These are phyloP conservation scores for Kregervanrija delftensis DNA, from an alignment of 805 yeast genomes.

Conservation along the genomic window DNA sequence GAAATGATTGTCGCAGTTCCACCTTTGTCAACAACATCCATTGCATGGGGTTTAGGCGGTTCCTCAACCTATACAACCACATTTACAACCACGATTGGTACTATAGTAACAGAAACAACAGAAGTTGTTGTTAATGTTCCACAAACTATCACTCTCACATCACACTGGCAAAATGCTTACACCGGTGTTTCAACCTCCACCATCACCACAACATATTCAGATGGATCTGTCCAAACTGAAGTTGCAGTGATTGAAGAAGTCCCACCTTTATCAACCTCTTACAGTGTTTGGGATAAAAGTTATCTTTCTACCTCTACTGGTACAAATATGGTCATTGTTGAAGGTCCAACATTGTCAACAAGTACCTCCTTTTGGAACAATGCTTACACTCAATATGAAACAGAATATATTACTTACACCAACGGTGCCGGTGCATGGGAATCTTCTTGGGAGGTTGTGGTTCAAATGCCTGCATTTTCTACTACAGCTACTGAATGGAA, in stretches of 20 bases:
- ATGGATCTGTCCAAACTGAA: neutral
- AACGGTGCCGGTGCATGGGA: neutral
- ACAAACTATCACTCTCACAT: neutral
- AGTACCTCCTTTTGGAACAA: neutral
- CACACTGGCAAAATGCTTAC: neutral
- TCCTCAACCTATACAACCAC: neutral
- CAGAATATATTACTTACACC: neutral
- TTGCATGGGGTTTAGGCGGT: neutral
- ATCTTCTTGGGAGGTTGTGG: neutral
- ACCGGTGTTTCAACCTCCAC: neutral
- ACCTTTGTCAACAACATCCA: neutral
- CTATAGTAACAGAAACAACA: neutral
- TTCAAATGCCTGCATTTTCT: neutral
- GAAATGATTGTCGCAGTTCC: conserved; percentile 1
- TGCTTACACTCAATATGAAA: neutral
- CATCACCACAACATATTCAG: neutral
- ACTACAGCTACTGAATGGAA: conserved; percentile 1
- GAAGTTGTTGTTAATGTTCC: neutral
- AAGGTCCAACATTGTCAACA: conserved; percentile 1
- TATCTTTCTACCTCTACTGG: conserved; percentile 4
- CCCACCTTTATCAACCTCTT: conserved; percentile 4
- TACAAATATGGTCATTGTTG: neutral
- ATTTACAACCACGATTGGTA: neutral
- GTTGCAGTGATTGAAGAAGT: conserved; percentile 4
- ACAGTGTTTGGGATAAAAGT: conserved; percentile 4